Percentiles rank a stretch among this genome's conserved stretches.
Conservation (phyloP, 768 basidiomycete genomes). For the Serendipita sp. region DNA sequence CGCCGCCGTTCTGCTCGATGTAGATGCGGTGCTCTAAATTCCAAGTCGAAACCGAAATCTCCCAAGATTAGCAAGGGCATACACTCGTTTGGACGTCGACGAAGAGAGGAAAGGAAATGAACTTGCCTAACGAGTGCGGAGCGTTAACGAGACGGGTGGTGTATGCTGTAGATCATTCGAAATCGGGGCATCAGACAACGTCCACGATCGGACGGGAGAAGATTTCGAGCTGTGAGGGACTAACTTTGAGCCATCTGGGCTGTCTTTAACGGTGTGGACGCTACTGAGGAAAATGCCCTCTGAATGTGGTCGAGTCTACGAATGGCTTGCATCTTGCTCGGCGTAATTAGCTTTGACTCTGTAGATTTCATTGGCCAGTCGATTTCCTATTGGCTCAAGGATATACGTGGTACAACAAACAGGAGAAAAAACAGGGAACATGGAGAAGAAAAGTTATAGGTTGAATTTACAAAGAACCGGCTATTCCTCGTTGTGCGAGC, state of each 20-base stretch:
- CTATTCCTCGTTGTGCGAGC: background rate
- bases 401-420: background rate
- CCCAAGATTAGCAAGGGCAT: conserved; percentile 3
- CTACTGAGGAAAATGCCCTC: background rate
- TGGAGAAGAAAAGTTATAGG: background rate
- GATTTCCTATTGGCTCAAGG: background rate
- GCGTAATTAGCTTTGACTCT: background rate
- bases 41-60: conserved; percentile 15
- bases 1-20: conserved; percentile 77
- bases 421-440: background rate
- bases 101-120: background rate
- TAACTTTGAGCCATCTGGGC: background rate
- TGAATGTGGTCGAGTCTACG: conserved; percentile 3
- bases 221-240: background rate
- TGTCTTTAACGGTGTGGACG: background rate
- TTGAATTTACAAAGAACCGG: background rate
- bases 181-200: background rate
- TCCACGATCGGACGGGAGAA: background rate
- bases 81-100: conserved; percentile 3
- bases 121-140: conserved; percentile 81
- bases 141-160: conserved; percentile 68
- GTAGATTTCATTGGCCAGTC: background rate
- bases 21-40: conserved; percentile 79
- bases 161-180: conserved; percentile 22
- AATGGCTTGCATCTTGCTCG: background rate